Percentiles rank a stretch among this genome's conserved stretches.
phyloP scores from a whole-genome alignment of 2,329 filamentous ascomycete species.

The Fusarium sp. region DNA sequence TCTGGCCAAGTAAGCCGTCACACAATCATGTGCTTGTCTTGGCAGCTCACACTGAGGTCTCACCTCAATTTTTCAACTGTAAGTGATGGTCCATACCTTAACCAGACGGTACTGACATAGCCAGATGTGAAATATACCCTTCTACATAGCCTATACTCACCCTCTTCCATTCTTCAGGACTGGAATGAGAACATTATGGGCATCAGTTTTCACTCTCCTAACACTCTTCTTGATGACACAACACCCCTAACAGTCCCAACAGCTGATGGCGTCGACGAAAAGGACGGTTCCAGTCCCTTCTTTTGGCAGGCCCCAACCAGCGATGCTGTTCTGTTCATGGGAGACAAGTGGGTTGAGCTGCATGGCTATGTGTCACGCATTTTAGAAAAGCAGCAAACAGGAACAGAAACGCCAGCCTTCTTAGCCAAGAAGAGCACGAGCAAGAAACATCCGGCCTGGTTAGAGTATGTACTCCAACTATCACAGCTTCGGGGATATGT shows the following conservation, averaged over 20 bases:
- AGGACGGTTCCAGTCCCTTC: constrained; percentile 66
- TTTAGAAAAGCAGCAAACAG: constrained; percentile 58
- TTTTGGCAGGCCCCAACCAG: constrained; percentile 88
- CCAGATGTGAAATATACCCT: constrained; percentile 79
- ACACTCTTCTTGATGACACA: constrained; percentile 70
- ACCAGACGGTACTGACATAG: constrained; percentile 27
- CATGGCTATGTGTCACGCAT: constrained; percentile 81
- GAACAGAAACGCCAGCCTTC: constrained; percentile 53
- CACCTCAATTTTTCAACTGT: constrained; percentile 85
- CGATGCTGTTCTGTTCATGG: constrained; percentile 84
- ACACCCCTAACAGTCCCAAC: constrained; percentile 63
- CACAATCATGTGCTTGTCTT: constrained; percentile 85
- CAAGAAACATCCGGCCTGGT: constrained; percentile 78
- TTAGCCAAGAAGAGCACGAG: constrained; percentile 70
- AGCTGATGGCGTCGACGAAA: constrained; percentile 26
- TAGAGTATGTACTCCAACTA: constrained; percentile 82
- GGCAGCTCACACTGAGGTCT: constrained; percentile 83
- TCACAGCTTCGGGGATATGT: constrained; percentile 81
- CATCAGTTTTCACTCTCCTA: constrained; percentile 82
- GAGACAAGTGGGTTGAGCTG: constrained; percentile 87
- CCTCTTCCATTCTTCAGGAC: constrained; percentile 55
- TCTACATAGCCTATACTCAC: constrained; percentile 81
- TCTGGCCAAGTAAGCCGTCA: constrained; percentile 77
- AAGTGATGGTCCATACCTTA: constrained; percentile 39
- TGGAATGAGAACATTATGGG: constrained; percentile 74